phyloP scores from a whole-genome alignment of 2,329 filamentous ascomycete species.

The Fusarium sp. region DNA sequence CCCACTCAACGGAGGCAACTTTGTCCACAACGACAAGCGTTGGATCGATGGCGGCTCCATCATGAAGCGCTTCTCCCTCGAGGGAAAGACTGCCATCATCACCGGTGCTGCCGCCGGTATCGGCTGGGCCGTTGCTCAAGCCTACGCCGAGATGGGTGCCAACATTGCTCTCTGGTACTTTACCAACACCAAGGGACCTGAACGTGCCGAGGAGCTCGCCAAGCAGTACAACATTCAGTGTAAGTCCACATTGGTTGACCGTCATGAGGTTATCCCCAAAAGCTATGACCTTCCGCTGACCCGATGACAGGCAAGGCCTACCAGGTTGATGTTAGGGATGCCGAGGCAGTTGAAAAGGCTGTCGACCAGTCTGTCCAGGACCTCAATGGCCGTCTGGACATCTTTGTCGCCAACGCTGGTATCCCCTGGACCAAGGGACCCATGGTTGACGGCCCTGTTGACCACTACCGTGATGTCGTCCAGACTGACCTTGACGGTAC shows the following conservation, averaged over 20 bases:
- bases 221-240: conserved; percentile 72
- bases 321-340: conserved; percentile 66
- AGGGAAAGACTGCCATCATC: conserved; percentile 74
- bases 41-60: conserved; percentile 39
- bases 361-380: conserved; percentile 66
- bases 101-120: conserved; percentile 73
- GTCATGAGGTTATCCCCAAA: not conserved
- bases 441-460: conserved; percentile 72
- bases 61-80: conserved; percentile 65
- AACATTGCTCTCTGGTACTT: conserved; percentile 77
- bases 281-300: conserved; percentile 16
- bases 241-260: conserved; percentile 45
- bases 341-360: conserved; percentile 58
- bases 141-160: conserved; percentile 72
- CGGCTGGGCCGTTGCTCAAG: conserved; percentile 70
- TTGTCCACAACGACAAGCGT: conserved; percentile 36
- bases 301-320: conserved; percentile 64
- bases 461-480: conserved; percentile 74
- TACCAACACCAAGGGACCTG: conserved; percentile 68
- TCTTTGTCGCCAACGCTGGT: conserved; percentile 81
- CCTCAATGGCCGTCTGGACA: conserved; percentile 77
- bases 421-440: conserved; percentile 77
- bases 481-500: conserved; percentile 77
- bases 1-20: conserved; percentile 41
- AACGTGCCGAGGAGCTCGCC: conserved; percentile 69